Evolutionary conservation across 805 yeast genomes (phyloP).

Genomic region (Wickerhamomyces bovis): DNA sequence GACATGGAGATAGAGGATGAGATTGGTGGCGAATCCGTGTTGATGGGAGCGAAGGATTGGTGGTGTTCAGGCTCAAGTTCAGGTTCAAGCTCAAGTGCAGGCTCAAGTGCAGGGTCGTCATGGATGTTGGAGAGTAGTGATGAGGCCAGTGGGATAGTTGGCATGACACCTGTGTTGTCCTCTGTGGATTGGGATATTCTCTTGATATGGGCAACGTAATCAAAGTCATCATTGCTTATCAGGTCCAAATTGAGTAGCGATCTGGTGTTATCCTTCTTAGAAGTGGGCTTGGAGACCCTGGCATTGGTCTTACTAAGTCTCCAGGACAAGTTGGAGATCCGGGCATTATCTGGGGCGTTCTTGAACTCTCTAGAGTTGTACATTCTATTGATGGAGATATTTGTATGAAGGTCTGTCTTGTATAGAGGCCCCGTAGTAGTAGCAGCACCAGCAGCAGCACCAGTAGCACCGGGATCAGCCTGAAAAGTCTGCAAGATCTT

Average conservation of each 20-base stretch:
- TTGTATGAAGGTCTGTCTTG: not conserved
- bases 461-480: not conserved
- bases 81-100: too few species aligned
- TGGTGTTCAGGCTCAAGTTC: too few species aligned
- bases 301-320: not conserved
- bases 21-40: conserved; percentile 5
- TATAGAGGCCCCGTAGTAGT: not conserved
- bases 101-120: too few species aligned
- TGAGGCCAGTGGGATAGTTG: conserved; percentile 7
- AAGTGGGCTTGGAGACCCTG: not conserved
- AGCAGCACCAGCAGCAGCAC: too few species aligned
- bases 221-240: conserved; percentile 46
- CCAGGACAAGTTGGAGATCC: conserved; percentile 6
- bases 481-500: not conserved
- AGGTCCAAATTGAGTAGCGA: not conserved
- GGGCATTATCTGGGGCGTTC: conserved; percentile 1
- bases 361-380: not conserved
- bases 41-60: not conserved
- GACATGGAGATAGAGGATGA: conserved; percentile 10
- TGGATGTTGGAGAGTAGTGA: not conserved
- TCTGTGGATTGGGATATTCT: conserved; percentile 37
- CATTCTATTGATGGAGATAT: conserved; percentile 1
- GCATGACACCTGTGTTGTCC: conserved; percentile 7
- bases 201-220: conserved; percentile 56
- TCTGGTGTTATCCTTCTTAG: not conserved